Conservation (phyloP, 1,284 basidiomycete genomes). For the Heliocybe sulcata region DNA sequence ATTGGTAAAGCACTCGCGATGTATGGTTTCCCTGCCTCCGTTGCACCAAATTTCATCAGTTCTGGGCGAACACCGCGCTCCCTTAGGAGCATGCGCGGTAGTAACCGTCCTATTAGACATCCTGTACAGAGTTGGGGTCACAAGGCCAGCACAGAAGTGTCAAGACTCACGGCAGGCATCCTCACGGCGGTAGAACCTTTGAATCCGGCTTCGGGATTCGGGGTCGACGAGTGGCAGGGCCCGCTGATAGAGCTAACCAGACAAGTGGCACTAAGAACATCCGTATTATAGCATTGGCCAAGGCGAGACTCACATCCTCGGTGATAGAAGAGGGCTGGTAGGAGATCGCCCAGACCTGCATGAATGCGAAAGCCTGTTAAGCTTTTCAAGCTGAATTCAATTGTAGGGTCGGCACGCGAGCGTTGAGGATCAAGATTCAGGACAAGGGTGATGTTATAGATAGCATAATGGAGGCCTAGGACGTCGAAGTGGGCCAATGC, state of each 20-base stretch:
- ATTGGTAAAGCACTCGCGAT: conserved; percentile 36
- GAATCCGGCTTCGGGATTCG: conserved; percentile 44
- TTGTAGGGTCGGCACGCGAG: background rate
- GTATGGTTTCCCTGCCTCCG: conserved; percentile 66
- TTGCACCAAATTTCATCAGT: conserved; percentile 45
- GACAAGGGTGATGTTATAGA: background rate
- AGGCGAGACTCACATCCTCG: conserved; percentile 40
- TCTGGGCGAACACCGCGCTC: conserved; percentile 41
- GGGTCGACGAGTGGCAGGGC: conserved; percentile 50
- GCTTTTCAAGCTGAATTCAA: too few relatives aligned
- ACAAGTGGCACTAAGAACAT: background rate
- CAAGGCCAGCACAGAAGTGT: background rate
- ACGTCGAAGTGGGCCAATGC: background rate
- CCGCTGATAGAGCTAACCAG: conserved; percentile 48
- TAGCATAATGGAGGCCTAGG: background rate
- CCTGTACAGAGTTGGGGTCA: conserved; percentile 31
- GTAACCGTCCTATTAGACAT: conserved; percentile 63
- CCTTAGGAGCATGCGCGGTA: conserved; percentile 54
- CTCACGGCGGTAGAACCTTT: conserved; percentile 58
- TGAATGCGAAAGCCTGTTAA: conserved; percentile 1
- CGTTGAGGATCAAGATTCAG: background rate
- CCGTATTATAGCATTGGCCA: conserved; percentile 1
- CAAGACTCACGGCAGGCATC: conserved; percentile 61
- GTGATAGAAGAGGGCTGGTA: conserved; percentile 40
- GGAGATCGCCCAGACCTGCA: conserved; percentile 11